A percentile compares a stretch with the other conserved stretches of the same genome.
Conservation (phyloP, 2,329 filamentous ascomycete genomes). For the Mariannaea sp. region DNA sequence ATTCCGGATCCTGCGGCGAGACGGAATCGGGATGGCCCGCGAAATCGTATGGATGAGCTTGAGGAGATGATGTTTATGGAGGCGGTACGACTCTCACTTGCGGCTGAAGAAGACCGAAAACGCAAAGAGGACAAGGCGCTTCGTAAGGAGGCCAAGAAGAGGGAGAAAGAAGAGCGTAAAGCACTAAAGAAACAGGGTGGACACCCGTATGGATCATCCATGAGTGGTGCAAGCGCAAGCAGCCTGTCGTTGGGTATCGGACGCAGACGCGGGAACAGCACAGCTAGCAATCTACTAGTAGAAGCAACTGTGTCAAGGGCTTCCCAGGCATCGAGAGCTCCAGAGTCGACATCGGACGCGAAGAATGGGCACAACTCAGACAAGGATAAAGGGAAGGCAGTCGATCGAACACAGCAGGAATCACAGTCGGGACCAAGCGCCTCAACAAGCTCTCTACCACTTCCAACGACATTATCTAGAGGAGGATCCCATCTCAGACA, state of each 20-base stretch:
- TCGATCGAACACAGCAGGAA: conserved; percentile 58
- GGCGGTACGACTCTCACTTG: conserved; percentile 88
- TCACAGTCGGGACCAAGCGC: conserved; percentile 37
- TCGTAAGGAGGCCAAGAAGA: conserved; percentile 80
- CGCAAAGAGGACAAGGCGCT: conserved; percentile 65
- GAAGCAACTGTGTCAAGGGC: conserved; percentile 58
- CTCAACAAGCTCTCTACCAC: conserved; percentile 48
- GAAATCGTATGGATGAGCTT: conserved; percentile 76
- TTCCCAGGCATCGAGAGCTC: conserved; percentile 37
- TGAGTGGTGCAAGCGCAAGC: conserved; percentile 61
- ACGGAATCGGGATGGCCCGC: conserved; percentile 38
- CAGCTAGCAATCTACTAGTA: conserved; percentile 62
- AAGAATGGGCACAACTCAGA: conserved; percentile 34
- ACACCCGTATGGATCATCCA: conserved; percentile 43
- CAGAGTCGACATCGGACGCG: conserved; percentile 32
- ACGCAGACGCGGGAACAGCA: conserved; percentile 63
- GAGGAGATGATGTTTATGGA: conserved; percentile 99
- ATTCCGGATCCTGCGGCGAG: conserved; percentile 33
- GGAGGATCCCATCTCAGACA: conserved; percentile 76
- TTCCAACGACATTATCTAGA: conserved; percentile 57
- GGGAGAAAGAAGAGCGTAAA: conserved; percentile 84
- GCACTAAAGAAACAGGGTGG: conserved; percentile 65
- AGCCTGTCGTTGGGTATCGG: conserved; percentile 66
- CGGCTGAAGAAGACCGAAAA: conserved; percentile 89
- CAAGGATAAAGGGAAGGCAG: conserved; percentile 68